Evolutionary conservation across 2,329 filamentous ascomycete species (phyloP), one percentile per base, ranked within the genome.

Genomic region (Phyllosticta citribraziliensis): DNA sequence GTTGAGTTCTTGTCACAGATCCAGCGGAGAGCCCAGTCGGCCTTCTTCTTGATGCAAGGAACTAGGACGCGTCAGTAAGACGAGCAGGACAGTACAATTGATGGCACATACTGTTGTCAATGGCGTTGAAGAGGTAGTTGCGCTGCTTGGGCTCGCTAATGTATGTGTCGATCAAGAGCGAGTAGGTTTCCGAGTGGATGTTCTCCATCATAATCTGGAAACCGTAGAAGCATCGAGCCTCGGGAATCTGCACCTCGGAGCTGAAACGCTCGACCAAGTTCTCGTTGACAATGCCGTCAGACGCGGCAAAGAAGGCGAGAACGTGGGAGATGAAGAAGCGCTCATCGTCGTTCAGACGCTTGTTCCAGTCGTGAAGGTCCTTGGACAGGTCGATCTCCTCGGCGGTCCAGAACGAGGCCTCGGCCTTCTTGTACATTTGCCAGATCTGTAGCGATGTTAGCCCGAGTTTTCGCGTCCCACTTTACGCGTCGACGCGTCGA

Each of bases 191-290:
- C 17, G 94, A 97, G 84, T 99, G 94, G 72, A 99, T 96, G 81
- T 99, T 99, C 84, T 99, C 94, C 90, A 99, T 97, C 94, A 99
- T 99, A 81, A 97, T 97, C 82, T 99, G 94, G 85, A 99, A 99
- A 66, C 94, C 94, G 77, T 99, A 99, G 84, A 99, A 99, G 86
- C 94, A 99, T 71, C 94, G 91, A 66, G 94, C 94, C 80, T 99
- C 94, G 11, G 94, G 93, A 63, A 97, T 87, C 80, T 99, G 94
- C 30, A 99, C 93, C 79, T 99, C 94, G 66, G 85, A 87, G 71
- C 90, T 96, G 86, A 99, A 99, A 65, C 94, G 90, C 84, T 97
- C 92, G 63, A 99, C 87, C 24, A 99, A 83, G 82, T 99, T 99
- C 84, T 99, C 94, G 75, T 99, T 99, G 82, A 99, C 94, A 67